Evolutionary conservation across 2,329 filamentous ascomycete species (phyloP).

Genomic region (Trichoderma pleuroti): DNA sequence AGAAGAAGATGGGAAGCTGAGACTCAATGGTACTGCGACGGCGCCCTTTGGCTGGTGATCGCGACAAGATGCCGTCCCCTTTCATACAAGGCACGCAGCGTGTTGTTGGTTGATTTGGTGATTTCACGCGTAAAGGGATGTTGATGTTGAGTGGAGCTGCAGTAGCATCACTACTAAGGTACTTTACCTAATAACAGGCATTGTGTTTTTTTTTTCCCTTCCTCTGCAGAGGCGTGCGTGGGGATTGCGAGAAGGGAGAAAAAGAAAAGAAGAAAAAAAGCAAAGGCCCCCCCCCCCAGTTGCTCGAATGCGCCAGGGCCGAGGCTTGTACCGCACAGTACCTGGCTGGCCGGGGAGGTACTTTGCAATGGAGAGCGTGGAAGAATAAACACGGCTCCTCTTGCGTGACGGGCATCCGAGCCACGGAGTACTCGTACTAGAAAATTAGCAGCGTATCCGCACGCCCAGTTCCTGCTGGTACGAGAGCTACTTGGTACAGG

Average conservation of each 20-base stretch:
- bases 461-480: background rate
- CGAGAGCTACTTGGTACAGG: background rate
- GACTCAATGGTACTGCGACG: background rate
- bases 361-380: background rate
- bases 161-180: background rate
- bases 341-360: background rate
- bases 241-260: background rate
- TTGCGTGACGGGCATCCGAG: constrained; percentile 3
- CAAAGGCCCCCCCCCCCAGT: background rate
- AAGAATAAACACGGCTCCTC: background rate
- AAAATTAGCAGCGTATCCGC: constrained; percentile 1
- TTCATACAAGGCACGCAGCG: background rate
- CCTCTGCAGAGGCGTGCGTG: background rate
- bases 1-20: background rate
- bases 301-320: constrained; percentile 1
- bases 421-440: background rate
- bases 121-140: background rate
- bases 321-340: constrained; percentile 13
- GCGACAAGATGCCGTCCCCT: background rate
- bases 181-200: background rate
- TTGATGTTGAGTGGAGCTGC: constrained; percentile 7
- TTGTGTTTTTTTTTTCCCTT: background rate
- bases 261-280: background rate
- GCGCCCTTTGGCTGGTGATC: background rate
- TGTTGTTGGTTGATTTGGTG: background rate